Evolutionary conservation across 495 filamentous ascomycete species (phyloP).

Genomic region (Trichoderma reesei): DNA sequence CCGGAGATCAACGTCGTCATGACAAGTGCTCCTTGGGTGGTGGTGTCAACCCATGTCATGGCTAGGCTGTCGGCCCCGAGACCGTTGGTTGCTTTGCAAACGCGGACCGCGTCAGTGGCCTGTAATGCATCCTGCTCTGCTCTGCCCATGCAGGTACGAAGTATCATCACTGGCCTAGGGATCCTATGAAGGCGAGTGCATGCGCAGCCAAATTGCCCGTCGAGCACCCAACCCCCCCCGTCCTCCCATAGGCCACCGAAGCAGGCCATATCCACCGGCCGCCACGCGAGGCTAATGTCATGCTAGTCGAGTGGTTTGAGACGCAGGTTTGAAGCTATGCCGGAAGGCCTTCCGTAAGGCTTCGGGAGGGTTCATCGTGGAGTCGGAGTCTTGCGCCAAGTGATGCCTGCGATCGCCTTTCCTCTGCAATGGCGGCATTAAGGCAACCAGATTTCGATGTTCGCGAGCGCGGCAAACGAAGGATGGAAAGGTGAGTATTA

Average conservation of each 20-base stretch:
- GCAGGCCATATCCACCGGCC: not conserved
- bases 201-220: not conserved
- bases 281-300: not conserved
- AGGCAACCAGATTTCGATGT: not conserved
- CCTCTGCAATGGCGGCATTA: not conserved
- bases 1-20: not conserved
- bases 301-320: not conserved
- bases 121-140: not conserved
- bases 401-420: not conserved
- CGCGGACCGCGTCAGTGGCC: not conserved
- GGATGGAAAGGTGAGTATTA: not conserved
- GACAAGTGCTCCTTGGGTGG: not conserved
- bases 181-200: not conserved
- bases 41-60: not conserved
- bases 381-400: not conserved
- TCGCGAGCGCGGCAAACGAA: not conserved
- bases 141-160: not conserved
- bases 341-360: not conserved
- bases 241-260: not conserved
- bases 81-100: not conserved
- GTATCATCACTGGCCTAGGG: no score
- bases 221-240: not conserved
- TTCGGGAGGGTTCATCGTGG: not conserved
- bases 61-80: not conserved
- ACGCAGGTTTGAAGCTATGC: conserved; percentile 5